Evolutionary conservation across 2,329 filamentous ascomycete species (phyloP), one percentile per base, ranked within the genome.

Genomic region (Ceratocystis diversiconidia): DNA sequence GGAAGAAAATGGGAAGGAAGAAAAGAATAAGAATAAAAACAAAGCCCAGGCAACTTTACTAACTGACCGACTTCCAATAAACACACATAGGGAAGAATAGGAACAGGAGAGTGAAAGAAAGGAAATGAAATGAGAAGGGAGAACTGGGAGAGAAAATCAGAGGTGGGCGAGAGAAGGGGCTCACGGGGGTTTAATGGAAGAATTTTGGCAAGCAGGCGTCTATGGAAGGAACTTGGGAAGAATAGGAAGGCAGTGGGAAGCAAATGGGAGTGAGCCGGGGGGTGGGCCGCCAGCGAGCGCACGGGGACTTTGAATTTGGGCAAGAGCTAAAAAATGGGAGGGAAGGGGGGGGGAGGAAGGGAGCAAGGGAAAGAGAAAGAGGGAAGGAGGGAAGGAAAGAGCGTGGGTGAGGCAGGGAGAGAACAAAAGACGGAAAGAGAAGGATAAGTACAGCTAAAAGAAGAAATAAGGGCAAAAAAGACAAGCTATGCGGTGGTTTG

Each of bases 91-190:
- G 52, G 22, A 30, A 61, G 36, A 41, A 61, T 2, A 63, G 44
- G 32, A 55, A 28, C n/a, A 55, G 36, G 30, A 55, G 48, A 30
- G 46, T 32, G 57, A 67, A 70, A 71, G 69, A 70, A 71, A 70
- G 71, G 71, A 70, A 71, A 71, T 70, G 71, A 70, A 70, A 71
- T 73, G 68, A 66, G 67, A 63, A 65, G 65, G 67, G 65, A 69
- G 67, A 68, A 67, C 69, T 68, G 66, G 66, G 66, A 69, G 69
- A 70, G 70, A 68, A 68, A 70, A 71, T 69, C 69, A 70, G 68
- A 71, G 55, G 59, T 48, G 61, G 65, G 41, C 25, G 30, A 62
- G 52, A 46, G 65, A 66, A 66, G 48, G 65, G 50, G 61, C 43
- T 61, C 64, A 59, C 50, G 65, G 61, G 61, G 65, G 61, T 61